Evolutionary conservation across 2,329 filamentous ascomycete species (phyloP).

Genomic region (Bipolaris zeicola): DNA sequence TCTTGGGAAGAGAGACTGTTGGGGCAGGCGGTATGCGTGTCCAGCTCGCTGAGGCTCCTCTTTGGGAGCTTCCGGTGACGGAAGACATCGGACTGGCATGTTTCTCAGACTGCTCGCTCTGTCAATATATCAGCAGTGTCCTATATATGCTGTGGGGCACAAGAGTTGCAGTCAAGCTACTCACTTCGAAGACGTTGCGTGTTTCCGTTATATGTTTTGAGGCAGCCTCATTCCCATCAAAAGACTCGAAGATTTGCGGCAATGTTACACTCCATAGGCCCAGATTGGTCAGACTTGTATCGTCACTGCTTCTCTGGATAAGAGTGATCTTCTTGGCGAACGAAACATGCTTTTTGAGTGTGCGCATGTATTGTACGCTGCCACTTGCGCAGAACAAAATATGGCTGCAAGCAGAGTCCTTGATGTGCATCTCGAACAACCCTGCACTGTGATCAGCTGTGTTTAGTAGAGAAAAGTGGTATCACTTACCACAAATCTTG

Average conservation of each 20-base stretch:
- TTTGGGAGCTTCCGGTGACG: background rate
- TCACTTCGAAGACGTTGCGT: background rate
- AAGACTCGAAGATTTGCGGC: background rate
- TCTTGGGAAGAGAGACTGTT: background rate
- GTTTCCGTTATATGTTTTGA: background rate
- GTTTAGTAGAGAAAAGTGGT: too few species aligned
- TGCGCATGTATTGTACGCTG: background rate
- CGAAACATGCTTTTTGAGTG: background rate
- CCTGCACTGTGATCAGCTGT: background rate
- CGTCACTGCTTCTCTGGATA: background rate
- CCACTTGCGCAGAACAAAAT: background rate
- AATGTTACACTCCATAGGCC: background rate
- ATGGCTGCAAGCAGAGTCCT: background rate
- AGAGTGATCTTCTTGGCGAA: background rate
- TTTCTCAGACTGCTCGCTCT: background rate
- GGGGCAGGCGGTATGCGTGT: too few species aligned
- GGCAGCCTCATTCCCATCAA: background rate
- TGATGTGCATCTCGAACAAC: background rate
- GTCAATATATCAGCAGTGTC: background rate
- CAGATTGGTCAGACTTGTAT: background rate
- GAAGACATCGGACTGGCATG: background rate
- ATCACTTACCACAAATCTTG: constrained; percentile 4
- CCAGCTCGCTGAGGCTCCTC: background rate
- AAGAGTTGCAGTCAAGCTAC: background rate
- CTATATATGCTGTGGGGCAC: background rate